A percentile compares a stretch with the other conserved stretches of the same genome.
phyloP scores from a whole-genome alignment of 306 rosid genomes.

The Castanea crenata region DNA sequence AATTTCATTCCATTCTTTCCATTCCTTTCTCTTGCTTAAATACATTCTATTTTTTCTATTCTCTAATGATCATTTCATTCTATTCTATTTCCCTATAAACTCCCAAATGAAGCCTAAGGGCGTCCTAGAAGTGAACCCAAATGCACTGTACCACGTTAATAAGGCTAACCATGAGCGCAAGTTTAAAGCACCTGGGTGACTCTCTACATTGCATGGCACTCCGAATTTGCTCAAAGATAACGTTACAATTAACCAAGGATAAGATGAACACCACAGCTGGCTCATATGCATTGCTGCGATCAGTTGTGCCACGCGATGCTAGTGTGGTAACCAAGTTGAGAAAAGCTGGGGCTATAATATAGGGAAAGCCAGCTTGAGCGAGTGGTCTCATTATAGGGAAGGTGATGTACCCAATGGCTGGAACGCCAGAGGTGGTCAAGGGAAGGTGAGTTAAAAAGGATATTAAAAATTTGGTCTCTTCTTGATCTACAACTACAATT shows the following conservation, averaged over 20 bases:
- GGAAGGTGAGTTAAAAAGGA: conserved; percentile 32
- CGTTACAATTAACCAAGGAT: conserved; percentile 46
- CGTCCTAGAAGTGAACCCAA: conserved; percentile 56
- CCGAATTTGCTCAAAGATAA: conserved; percentile 54
- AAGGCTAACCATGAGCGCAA: conserved; percentile 42
- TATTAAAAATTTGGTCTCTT: too few species aligned
- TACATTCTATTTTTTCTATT: not conserved
- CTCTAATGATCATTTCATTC: too few species aligned
- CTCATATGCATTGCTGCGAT: conserved; percentile 49
- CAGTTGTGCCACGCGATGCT: conserved; percentile 44
- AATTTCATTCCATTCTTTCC: too few species aligned
- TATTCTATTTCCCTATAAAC: too few species aligned
- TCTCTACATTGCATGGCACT: conserved; percentile 45
- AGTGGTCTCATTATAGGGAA: conserved; percentile 44
- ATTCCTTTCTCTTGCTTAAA: conserved; percentile 24
- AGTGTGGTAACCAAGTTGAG: conserved; percentile 44
- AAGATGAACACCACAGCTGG: conserved; percentile 57
- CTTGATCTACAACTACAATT: not conserved
- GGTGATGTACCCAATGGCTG: conserved; percentile 33
- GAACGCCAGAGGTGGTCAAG: conserved; percentile 55
- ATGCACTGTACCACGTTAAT: conserved; percentile 38
- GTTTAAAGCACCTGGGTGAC: not conserved
- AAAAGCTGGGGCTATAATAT: conserved; percentile 48
- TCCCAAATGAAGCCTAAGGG: not conserved
- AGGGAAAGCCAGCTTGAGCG: conserved; percentile 53